Base-by-base conservation (phyloP, 331 rosid species). In the Phaseolus coccineus region DNA sequence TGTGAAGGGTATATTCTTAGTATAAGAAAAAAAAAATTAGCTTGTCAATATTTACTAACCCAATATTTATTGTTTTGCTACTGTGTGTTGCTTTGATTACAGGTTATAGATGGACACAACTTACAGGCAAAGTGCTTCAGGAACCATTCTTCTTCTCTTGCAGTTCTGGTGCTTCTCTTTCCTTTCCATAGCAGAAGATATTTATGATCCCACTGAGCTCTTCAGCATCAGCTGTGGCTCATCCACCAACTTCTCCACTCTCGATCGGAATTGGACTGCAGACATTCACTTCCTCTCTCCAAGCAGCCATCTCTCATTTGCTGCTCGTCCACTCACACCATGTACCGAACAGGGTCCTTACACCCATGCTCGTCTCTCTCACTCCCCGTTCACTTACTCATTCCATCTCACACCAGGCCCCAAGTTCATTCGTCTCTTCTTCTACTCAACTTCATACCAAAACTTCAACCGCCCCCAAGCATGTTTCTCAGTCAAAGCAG, bases 361-460 rank as follows among this genome's bases (percentile, higher is more conserved):
- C 30, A 4, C 61, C 9, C 1, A 3, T 1, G 75, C 75, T 15
- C 61, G 75, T 2, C 15, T 70, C n/a, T 70, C 75, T n/a, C 1
- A 0, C 28, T 30, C 75, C 46, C 30, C 8, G 2, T 70, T 70
- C 61, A 48, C 24, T 0, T 70, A 42, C 58, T 58, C 57, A 1
- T 74, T 74, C 69, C 2, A 12, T 2, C n/a, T 74, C 30, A 57
- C 30, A 7, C 0, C 69, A 24, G 78, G 78, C 56, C 78, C 25
- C 0, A 74, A 42, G 5, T 74, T 73, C 33, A 6, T 73, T 33
- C 77, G 77, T 40, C 25, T 73, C 15, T 73, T 55, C 67, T 73
- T 73, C 67, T 13, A 24, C 67, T 59, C 77, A 6, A n/a, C 53
- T 22, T 22, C 67, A 3, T 73, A 73, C 55, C 77, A 2, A 6